phyloP scores from a whole-genome alignment of 331 rosid genomes.

The Saraca asoca region DNA sequence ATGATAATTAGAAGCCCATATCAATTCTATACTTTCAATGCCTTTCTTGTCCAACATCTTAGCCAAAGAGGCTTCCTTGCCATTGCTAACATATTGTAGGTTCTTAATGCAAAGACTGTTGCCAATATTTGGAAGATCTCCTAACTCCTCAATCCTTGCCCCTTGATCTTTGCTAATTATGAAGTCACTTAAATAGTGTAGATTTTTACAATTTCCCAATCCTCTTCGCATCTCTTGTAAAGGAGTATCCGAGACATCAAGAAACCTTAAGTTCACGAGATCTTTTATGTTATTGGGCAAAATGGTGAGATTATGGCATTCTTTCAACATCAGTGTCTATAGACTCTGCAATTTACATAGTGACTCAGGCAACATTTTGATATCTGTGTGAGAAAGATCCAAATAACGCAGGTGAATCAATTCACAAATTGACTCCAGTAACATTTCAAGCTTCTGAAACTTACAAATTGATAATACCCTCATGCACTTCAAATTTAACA shows the following conservation, averaged over 20 bases:
- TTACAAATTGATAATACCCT: neutral
- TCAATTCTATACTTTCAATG: too few species aligned
- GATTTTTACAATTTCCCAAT: neutral
- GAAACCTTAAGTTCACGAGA: neutral
- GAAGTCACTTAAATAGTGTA: neutral
- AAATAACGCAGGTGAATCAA: neutral
- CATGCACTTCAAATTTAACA: neutral
- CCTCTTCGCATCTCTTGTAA: neutral
- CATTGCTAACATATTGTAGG: too few species aligned
- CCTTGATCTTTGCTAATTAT: neutral
- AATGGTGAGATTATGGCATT: accelerated
- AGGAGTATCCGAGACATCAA: neutral
- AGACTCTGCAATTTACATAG: neutral
- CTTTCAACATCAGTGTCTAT: neutral
- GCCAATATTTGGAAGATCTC: neutral
- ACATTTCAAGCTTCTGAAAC: too few species aligned
- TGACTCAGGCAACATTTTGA: neutral
- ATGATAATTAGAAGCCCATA: neutral
- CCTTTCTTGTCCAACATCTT: neutral
- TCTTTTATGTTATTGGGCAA: neutral
- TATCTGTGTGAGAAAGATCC: neutral
- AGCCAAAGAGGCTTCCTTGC: neutral
- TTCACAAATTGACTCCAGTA: neutral
- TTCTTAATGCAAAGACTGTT: neutral
- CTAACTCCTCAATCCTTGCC: neutral